Evolutionary conservation across 805 yeast genomes (phyloP).

Genomic region (Yarrowia sp.): DNA sequence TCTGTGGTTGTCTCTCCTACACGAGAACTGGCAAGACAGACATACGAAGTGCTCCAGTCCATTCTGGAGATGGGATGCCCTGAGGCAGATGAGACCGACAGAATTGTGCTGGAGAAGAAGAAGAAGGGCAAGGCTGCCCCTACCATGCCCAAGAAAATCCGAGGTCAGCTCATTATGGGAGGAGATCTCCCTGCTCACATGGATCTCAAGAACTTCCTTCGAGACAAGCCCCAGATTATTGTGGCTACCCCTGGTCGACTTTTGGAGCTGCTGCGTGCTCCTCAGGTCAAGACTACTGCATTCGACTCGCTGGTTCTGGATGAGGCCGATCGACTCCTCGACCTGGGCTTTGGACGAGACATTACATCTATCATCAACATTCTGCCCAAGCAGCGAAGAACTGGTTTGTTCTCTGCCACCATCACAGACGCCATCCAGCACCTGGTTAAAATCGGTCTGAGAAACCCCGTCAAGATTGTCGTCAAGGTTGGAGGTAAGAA

Average conservation of each 20-base stretch:
- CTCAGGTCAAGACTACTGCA: slow-evolving; percentile 56
- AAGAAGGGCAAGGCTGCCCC: slow-evolving; percentile 26
- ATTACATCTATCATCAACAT: slow-evolving; percentile 66
- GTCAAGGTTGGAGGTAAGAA: slow-evolving; percentile 50
- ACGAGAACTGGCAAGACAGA: slow-evolving; percentile 53
- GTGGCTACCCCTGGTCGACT: slow-evolving; percentile 88
- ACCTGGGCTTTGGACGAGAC: slow-evolving; percentile 74
- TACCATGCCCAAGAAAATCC: slow-evolving; percentile 30
- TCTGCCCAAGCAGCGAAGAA: slow-evolving; percentile 87
- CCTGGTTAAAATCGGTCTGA: slow-evolving; percentile 82
- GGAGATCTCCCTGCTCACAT: slow-evolving; percentile 50
- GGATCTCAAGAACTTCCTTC: slow-evolving; percentile 61
- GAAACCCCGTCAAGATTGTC: slow-evolving; percentile 85
- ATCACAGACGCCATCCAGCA: slow-evolving; percentile 75
- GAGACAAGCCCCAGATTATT: slow-evolving; percentile 65
- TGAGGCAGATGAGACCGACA: slow-evolving; percentile 46
- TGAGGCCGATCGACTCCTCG: slow-evolving; percentile 89
- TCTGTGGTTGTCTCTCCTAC: slow-evolving; percentile 74
- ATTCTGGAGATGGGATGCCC: slow-evolving; percentile 52
- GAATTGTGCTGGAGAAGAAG: slow-evolving; percentile 12
- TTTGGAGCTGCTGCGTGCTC: slow-evolving; percentile 64
- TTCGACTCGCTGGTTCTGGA: slow-evolving; percentile 79
- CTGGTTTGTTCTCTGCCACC: slow-evolving; percentile 93
- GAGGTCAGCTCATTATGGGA: slow-evolving; percentile 44
- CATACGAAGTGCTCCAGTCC: slow-evolving; percentile 60